These are phyloP conservation scores for Dionaea muscipula DNA, from an alignment of 179 eudicot genomes.

Conservation along the genomic window DNA sequence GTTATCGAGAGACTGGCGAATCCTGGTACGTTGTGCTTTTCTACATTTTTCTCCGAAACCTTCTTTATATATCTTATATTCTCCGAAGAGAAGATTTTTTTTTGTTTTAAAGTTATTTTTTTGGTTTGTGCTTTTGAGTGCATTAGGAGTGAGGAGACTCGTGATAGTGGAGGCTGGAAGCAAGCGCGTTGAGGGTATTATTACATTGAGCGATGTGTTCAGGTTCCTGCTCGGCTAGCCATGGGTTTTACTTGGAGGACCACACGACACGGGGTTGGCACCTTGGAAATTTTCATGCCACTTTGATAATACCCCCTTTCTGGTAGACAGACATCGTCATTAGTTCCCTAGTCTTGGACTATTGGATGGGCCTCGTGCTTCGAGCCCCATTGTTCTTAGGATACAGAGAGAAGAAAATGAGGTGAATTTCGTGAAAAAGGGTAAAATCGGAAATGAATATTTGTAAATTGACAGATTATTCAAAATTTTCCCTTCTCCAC, in stretches of 20 bases:
- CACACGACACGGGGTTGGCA: constrained; percentile 12
- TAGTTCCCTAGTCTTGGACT: constrained; percentile 26
- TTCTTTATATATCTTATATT: too few species aligned
- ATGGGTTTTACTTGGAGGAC: constrained; percentile 11
- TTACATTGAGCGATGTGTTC: constrained; percentile 74
- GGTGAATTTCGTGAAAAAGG: not conserved
- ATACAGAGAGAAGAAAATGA: constrained; percentile 13
- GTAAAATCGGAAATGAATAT: constrained; percentile 9
- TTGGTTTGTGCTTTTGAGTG: constrained; percentile 3
- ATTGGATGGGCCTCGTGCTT: constrained; percentile 26
- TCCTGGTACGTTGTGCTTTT: constrained; percentile 35
- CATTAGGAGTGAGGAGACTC: constrained; percentile 75
- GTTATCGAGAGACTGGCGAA: constrained; percentile 76
- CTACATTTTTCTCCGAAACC: not conserved
- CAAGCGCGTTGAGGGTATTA: constrained; percentile 89
- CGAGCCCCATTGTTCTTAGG: constrained; percentile 30
- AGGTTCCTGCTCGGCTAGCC: constrained; percentile 62
- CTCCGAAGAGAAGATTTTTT: not conserved
- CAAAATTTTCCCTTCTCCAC: constrained; percentile 14
- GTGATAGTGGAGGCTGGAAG: constrained; percentile 94
- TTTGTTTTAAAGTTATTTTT: not conserved
- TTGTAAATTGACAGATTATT: constrained; percentile 27
- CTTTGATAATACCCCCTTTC: not conserved
- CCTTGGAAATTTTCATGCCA: constrained; percentile 11
- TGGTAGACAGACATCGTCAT: constrained; percentile 17